Conservation (phyloP, 495 filamentous ascomycete genomes). For the Penicillium simplicissimum region DNA sequence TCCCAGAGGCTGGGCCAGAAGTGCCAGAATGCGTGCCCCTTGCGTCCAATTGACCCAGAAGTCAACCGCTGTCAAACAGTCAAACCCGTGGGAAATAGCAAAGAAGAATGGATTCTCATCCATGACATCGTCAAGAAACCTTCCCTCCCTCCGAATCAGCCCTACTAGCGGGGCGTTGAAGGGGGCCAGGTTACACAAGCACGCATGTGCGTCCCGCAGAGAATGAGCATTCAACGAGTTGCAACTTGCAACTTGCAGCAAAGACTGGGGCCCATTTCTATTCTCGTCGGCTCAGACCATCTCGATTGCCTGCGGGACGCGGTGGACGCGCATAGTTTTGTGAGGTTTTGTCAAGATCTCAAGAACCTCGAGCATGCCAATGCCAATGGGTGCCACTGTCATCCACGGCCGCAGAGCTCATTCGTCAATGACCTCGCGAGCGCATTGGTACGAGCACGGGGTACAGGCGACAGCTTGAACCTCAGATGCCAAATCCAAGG, state of each 20-base stretch:
- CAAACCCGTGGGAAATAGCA: not conserved
- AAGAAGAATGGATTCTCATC: not conserved
- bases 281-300: not conserved
- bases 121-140: conserved; percentile 12
- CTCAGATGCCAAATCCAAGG: not conserved
- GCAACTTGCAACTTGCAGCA: too few relatives aligned
- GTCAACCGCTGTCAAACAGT: conserved; percentile 7
- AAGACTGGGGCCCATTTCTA: not conserved
- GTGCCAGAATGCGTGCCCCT: conserved; percentile 6
- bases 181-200: conserved; percentile 1
- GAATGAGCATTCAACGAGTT: not conserved
- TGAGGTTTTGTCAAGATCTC: not conserved
- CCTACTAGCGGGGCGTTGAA: not conserved
- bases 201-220: not conserved
- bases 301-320: not conserved
- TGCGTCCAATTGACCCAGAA: conserved; percentile 8
- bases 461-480: too few relatives aligned
- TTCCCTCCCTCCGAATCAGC: conserved; percentile 8
- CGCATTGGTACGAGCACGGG: conserved; percentile 2
- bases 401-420: not conserved
- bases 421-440: not conserved
- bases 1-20: too few relatives aligned
- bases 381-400: conserved; percentile 8
- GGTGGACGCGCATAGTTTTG: not conserved
- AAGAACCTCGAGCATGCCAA: conserved; percentile 8